Base-by-base conservation (phyloP, 495 filamentous ascomycete genomes). In the Mycothermus thermophilus region DNA sequence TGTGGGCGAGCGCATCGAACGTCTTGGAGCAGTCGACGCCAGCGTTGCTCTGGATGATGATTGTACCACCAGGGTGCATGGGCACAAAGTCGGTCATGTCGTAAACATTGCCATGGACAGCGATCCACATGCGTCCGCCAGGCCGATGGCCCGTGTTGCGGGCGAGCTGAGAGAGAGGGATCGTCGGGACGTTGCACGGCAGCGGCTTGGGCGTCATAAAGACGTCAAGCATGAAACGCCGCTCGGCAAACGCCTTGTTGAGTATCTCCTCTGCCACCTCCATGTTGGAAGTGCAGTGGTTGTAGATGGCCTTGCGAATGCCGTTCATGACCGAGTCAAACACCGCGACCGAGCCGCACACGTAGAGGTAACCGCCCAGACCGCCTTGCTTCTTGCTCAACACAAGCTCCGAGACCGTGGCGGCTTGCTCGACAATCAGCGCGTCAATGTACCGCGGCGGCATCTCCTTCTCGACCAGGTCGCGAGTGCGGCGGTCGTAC, bases 291-390 rank as follows among this genome's bases (percentile, higher is more conserved):
- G 57, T 59, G 39, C 62, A 57, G 43, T 63, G 52, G 27, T 59
- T 63, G 43, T 70, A 70, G 21, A 70, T 57, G 8, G 64, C 63
- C 40, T 61, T 59, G 25, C 57, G 57, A 32, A 66, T 59, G 17
- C 64, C 66, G n/a, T 53, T 60, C 55, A 70, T 62, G 25, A 67
- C 64, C 8, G 66, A 65, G 41, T 70, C 64, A 27, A 68, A 70
- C 7, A 70, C 59, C 0, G 62, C 59, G n/a, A 67, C 61, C 0
- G 63, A 67, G 10, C 66, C 64, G 37, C 64, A 70, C 18, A 70
- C 59, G 32, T 67, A 70, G 20, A 70, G 54, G 26, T 68, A 66
- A 4, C 64, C 64, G 20, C 63, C 64, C 7, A 63, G 52, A 4
- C 66, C 66, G 19, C 66, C 64, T 23, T 66, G 63, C 32, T 62